phyloP scores from a whole-genome alignment of 805 yeast species.

The Ascoidea tarda region DNA sequence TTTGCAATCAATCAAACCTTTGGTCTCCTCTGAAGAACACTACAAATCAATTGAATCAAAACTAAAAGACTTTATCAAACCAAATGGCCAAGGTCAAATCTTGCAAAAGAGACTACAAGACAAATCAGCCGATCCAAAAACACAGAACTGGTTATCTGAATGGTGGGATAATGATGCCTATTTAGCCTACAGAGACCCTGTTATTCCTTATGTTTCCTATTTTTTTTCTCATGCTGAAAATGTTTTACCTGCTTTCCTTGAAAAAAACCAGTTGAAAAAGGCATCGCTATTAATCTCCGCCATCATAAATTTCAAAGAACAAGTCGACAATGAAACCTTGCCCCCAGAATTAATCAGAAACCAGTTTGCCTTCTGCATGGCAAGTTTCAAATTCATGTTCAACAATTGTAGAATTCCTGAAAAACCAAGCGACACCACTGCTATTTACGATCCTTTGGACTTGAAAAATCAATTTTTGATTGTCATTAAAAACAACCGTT shows the following conservation, averaged over 20 bases:
- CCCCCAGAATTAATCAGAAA: conserved; percentile 53
- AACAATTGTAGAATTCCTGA: conserved; percentile 77
- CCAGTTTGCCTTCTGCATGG: conserved; percentile 79
- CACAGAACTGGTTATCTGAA: conserved; percentile 78
- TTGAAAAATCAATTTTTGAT: conserved; percentile 47
- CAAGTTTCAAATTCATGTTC: conserved; percentile 82
- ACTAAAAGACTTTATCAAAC: conserved; percentile 49
- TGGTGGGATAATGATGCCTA: conserved; percentile 95
- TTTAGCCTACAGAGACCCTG: conserved; percentile 81
- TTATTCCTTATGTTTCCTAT: conserved; percentile 89
- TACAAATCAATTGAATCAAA: conserved; percentile 37
- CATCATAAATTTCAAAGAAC: conserved; percentile 50
- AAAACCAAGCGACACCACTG: conserved; percentile 46
- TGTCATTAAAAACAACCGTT: conserved; percentile 63
- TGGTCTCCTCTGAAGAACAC: conserved; percentile 33
- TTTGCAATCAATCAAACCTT: conserved; percentile 62
- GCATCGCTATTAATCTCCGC: conserved; percentile 64
- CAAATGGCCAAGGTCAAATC: conserved; percentile 49
- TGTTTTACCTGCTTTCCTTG: conserved; percentile 27
- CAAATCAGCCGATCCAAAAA: conserved; percentile 33
- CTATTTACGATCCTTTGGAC: conserved; percentile 26
- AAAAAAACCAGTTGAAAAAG: conserved; percentile 51
- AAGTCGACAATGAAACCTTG: conserved; percentile 56
- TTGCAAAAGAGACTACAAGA: conserved; percentile 48
- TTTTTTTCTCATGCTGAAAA: conserved; percentile 75